Evolutionary conservation across 208 protist genomes (phyloP).

Genomic region (Trypanosoma scelopori): DNA sequence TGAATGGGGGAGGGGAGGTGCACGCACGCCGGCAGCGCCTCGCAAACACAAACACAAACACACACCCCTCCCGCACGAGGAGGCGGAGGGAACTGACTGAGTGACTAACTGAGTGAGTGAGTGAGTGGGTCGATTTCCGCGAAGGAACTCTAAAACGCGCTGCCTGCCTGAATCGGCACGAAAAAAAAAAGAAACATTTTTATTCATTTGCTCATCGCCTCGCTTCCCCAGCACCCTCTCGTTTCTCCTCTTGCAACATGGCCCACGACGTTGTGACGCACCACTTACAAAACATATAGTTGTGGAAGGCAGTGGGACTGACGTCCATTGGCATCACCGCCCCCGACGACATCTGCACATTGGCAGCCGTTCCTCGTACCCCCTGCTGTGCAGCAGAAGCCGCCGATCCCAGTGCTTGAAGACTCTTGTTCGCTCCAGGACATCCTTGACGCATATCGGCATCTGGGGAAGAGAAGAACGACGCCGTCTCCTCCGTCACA

Average conservation of each 20-base stretch:
- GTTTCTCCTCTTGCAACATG: constrained; percentile 17
- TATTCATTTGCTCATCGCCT: too few relatives aligned
- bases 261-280: constrained; percentile 32
- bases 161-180: too few relatives aligned
- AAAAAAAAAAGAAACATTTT: too few relatives aligned
- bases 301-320: constrained; percentile 35
- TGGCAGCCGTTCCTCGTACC: not conserved
- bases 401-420: not conserved
- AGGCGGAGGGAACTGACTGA: too few relatives aligned
- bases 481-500: constrained; percentile 21
- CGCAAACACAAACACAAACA: too few relatives aligned
- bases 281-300: constrained; percentile 43
- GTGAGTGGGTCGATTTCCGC: too few relatives aligned
- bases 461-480: constrained; percentile 18
- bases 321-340: constrained; percentile 10
- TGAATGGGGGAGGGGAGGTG: too few relatives aligned
- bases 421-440: not conserved
- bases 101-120: too few relatives aligned
- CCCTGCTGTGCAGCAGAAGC: not conserved
- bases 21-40: too few relatives aligned
- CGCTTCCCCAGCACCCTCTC: too few relatives aligned
- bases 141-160: too few relatives aligned
- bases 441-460: not conserved
- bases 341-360: not conserved
- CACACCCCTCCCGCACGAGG: too few relatives aligned